These are phyloP conservation scores for Pseudocercospora musae DNA, from an alignment of 2,329 filamentous ascomycete genomes.

Conservation along the genomic window DNA sequence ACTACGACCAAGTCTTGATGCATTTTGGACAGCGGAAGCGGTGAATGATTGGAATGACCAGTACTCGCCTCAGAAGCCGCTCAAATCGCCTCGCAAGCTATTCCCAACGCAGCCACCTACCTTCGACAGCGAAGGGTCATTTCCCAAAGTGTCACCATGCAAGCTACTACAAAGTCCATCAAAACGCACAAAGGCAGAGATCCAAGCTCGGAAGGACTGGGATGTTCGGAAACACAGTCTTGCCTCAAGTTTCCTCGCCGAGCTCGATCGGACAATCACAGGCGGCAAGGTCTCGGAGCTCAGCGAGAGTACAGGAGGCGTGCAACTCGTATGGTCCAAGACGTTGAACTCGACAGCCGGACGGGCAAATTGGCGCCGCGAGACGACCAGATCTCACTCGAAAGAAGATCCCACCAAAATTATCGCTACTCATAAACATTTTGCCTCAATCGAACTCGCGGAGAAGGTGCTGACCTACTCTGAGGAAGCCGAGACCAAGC, in stretches of 20 bases:
- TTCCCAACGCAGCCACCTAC: slow-evolving; percentile 19
- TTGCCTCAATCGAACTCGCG: slow-evolving; percentile 80
- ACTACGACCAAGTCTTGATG: slow-evolving; percentile 53
- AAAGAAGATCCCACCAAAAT: slow-evolving; percentile 16
- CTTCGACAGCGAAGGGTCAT: slow-evolving; percentile 26
- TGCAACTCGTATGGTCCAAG: slow-evolving; percentile 70
- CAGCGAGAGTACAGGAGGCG: slow-evolving; percentile 63
- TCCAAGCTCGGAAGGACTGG: slow-evolving; percentile 58
- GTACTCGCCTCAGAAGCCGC: slow-evolving; percentile 53
- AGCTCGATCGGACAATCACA: slow-evolving; percentile 67
- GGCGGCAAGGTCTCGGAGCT: slow-evolving; percentile 57
- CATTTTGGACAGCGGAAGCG: slow-evolving; percentile 59
- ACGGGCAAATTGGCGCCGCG: slow-evolving; percentile 50
- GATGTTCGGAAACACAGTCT: slow-evolving; percentile 59
- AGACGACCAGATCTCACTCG: slow-evolving; percentile 37
- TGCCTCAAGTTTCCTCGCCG: slow-evolving; percentile 61
- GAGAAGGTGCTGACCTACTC: slow-evolving; percentile 79
- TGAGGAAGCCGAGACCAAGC: slow-evolving; percentile 41
- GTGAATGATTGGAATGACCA: slow-evolving; percentile 64
- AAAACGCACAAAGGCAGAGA: slow-evolving; percentile 32
- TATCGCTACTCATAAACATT: slow-evolving; percentile 35
- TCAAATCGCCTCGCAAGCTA: slow-evolving; percentile 39
- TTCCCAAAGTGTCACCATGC: slow-evolving; percentile 31
- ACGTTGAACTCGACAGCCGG: slow-evolving; percentile 79
- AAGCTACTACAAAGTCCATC: slow-evolving; percentile 38